A percentile compares a stretch with the other conserved stretches of the same genome.
Evolutionary conservation across 2,329 filamentous ascomycete genomes (phyloP).

Genomic region (Phialophora verrucosa): DNA sequence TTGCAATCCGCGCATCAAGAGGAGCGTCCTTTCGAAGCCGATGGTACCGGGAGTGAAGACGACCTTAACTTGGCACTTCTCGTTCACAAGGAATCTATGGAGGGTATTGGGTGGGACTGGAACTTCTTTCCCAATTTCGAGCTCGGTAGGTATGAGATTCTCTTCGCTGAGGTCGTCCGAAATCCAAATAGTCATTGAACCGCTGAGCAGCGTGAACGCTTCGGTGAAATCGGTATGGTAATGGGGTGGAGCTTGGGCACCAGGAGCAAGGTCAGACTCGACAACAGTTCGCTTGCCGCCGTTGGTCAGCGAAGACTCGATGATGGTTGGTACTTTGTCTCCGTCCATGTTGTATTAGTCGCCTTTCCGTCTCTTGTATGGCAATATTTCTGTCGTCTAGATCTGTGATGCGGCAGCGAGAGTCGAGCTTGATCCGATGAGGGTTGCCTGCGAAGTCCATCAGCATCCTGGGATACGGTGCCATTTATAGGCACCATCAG

Average conservation of each 20-base stretch:
- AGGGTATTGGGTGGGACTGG: conserved; percentile 9
- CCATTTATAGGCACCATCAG: not conserved
- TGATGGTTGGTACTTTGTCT: conserved; percentile 23
- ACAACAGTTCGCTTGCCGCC: conserved; percentile 13
- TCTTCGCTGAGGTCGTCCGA: conserved; percentile 19
- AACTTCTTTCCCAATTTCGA: conserved; percentile 15
- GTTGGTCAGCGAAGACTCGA: conserved; percentile 19
- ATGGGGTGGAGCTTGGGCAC: conserved; percentile 20
- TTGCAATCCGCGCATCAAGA: conserved; percentile 24
- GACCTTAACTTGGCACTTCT: conserved; percentile 44
- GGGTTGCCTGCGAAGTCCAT: not conserved
- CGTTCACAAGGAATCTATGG: conserved; percentile 19
- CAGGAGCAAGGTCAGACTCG: conserved; percentile 16
- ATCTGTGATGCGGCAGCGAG: not conserved
- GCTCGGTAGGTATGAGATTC: conserved; percentile 12
- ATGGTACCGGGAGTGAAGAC: conserved; percentile 34
- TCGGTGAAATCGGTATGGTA: conserved; percentile 27
- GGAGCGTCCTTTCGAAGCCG: conserved; percentile 22
- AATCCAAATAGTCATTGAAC: conserved; percentile 23
- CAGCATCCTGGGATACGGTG: not conserved
- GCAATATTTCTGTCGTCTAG: not conserved
- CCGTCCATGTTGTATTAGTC: conserved; percentile 11
- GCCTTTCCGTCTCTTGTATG: not conserved
- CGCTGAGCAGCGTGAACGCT: conserved; percentile 20
- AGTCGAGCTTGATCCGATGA: not conserved